Base-by-base conservation (phyloP, 306 rosid species). In the Gastrolobium bilobum region DNA sequence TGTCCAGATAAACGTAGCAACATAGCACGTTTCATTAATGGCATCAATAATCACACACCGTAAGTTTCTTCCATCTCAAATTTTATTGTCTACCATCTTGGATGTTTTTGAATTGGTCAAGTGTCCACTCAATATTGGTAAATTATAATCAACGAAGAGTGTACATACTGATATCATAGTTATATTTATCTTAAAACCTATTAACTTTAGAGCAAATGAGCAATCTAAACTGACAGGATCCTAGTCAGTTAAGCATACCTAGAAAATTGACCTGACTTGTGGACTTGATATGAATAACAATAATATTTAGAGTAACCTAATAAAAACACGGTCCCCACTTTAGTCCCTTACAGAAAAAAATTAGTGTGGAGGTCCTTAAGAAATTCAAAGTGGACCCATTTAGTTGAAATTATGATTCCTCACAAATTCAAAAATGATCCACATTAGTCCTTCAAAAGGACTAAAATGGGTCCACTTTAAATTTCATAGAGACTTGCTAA, bases 1-100 rank as follows among this genome's bases (percentile, higher is more conserved):
- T 96, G 96, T 87, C 99, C 99, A 4, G 97, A 96, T 82, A 91
- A 80, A 85, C 88, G 82, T 4, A 84, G 96, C 79, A 96, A 96
- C 87, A 93, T 90, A 71, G 99, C 99, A 2, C 96, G 99, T 59
- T 96, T 90, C 81, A 88, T 96, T 34, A 96, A 90, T 52, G 99
- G 99, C 86, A 96, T 93, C 74, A 96, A 96, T 79, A 93, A 96
- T 72, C 97, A 93, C 81, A 87, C 93, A 26, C 84, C 78, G 99
- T 91, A 88, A 85, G 97, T 81, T 87, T 78, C 83, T 68, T 39
- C 67, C 58, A 7, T 4, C 67, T 50, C 38, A 38, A 29, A 4
- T 54, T 47, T 66, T 67, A 39, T 57, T 50, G 62, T 73, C 7
- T 58, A 15, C 77, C 51, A 20, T 33, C 26, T 2, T 3, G 37